Conservation (phyloP, 176 grass and related monocot genomes). For the Oryza glaberrima region DNA sequence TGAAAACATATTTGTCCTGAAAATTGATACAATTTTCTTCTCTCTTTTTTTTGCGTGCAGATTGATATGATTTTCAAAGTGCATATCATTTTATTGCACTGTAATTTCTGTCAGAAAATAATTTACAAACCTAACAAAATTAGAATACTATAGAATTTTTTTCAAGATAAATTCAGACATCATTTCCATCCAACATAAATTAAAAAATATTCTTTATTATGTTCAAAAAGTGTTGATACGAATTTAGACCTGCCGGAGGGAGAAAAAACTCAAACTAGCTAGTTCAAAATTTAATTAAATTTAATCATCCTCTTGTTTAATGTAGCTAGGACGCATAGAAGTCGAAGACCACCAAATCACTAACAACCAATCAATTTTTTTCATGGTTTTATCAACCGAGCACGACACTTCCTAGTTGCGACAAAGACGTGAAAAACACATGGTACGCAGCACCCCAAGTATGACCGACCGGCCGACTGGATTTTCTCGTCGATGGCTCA, state of each 20-base stretch:
- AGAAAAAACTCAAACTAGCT: neutral
- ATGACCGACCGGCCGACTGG: neutral
- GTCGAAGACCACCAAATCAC: neutral
- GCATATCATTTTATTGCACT: neutral
- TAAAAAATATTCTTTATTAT: neutral
- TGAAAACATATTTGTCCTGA: neutral
- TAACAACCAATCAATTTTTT: neutral
- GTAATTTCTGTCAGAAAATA: neutral
- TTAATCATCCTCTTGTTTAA: neutral
- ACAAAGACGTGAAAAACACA: neutral
- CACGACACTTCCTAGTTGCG: neutral
- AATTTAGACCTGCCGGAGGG: neutral
- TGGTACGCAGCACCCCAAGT: neutral
- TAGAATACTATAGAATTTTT: neutral
- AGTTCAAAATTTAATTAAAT: neutral
- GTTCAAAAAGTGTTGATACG: neutral
- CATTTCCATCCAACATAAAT: no score
- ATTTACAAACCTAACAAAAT: neutral
- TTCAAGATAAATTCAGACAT: no score
- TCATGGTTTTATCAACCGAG: neutral
- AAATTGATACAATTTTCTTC: neutral
- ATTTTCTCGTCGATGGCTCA: neutral
- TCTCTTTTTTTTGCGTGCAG: no score
- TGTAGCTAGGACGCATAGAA: neutral
- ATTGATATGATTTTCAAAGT: neutral